Percentiles rank a stretch among this genome's conserved stretches.
Conservation (phyloP, 2,329 filamentous ascomycete species). For the Neophaeococcomyces mojaviensis region DNA sequence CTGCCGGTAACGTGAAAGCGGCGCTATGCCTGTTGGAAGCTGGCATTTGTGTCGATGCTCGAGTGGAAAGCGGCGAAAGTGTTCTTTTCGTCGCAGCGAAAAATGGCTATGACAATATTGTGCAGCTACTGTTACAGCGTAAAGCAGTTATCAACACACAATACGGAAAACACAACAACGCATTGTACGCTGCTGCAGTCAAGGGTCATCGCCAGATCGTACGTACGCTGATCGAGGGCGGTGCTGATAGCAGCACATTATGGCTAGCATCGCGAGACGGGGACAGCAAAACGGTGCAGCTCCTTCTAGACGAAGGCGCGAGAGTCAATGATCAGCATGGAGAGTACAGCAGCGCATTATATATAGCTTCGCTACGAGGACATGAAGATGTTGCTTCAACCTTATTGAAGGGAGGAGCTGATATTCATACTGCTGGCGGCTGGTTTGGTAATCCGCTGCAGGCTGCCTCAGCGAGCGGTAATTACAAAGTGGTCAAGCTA, state of each 20-base stretch:
- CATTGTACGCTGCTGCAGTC: neutral
- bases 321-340: conserved; percentile 2
- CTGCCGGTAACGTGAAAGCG: conserved; percentile 4
- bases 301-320: neutral
- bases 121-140: conserved; percentile 2
- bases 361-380: conserved; percentile 4
- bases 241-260: conserved; percentile 1
- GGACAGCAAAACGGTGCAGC: conserved; percentile 2
- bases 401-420: neutral
- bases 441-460: conserved; percentile 2
- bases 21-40: conserved; percentile 1
- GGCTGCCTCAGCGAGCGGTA: conserved; percentile 3
- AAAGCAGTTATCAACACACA: conserved; percentile 1
- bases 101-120: conserved; percentile 4
- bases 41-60: neutral
- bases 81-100: conserved; percentile 1
- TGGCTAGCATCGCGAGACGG: neutral
- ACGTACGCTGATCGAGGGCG: neutral
- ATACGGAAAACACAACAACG: neutral
- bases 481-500: conserved; percentile 2
- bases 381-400: conserved; percentile 1
- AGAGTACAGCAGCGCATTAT: conserved; percentile 1
- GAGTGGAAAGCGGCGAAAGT: neutral
- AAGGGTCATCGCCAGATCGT: neutral
- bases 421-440: neutral